These are phyloP conservation scores for Leishmania major DNA, from an alignment of 208 protist genomes.

Conservation along the genomic window DNA sequence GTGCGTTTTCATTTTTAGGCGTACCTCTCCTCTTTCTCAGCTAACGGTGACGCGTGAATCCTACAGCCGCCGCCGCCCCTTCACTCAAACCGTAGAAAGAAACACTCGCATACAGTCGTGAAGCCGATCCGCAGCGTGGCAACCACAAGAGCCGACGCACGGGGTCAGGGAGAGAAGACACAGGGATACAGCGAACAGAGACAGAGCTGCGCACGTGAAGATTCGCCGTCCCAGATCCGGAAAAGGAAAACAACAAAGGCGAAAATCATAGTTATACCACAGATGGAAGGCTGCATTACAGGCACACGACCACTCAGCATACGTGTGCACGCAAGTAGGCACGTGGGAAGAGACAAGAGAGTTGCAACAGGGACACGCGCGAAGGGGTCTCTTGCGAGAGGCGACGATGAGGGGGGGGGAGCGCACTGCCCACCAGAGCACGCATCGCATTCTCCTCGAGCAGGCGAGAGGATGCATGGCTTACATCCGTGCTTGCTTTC, in stretches of 20 bases:
- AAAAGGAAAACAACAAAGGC: not conserved
- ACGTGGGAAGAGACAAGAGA: not conserved
- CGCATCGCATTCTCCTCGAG: too few species aligned
- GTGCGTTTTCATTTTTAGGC: not conserved
- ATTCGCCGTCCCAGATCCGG: not conserved
- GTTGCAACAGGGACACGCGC: not conserved
- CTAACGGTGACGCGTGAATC: not conserved
- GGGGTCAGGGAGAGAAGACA: not conserved
- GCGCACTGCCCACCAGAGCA: too few species aligned
- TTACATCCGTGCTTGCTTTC: too few species aligned
- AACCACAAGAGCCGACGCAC: not conserved
- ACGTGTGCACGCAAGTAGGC: not conserved
- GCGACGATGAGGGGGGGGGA: not conserved
- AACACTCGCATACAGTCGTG: not conserved
- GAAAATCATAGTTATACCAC: not conserved
- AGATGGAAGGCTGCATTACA: not conserved
- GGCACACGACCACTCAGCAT: not conserved
- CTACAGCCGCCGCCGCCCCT: not conserved
- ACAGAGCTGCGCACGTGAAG: not conserved
- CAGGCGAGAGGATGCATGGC: too few species aligned
- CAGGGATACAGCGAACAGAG: not conserved
- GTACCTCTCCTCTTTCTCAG: not conserved
- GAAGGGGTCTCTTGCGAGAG: not conserved
- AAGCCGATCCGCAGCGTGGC: not conserved
- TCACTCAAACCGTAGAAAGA: not conserved